Evolutionary conservation across 192 early-diverging fungal genomes (phyloP).

Genomic region (Coemansia sp.): DNA sequence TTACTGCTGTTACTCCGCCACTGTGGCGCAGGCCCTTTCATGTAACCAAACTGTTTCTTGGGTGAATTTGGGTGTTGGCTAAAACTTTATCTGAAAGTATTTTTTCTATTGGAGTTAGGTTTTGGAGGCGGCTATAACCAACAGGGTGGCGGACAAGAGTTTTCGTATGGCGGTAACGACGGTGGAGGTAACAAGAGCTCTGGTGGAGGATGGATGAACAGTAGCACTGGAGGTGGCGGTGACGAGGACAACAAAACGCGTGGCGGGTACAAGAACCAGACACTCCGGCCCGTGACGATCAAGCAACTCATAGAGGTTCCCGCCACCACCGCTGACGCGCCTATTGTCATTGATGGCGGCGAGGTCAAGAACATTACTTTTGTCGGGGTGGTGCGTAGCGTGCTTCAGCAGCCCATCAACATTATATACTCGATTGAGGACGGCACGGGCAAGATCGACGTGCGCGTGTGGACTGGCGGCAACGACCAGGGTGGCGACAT

Average conservation of each 20-base stretch:
- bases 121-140: slow-evolving; percentile 33
- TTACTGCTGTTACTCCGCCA: background rate
- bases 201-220: slow-evolving; percentile 42
- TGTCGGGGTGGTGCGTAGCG: slow-evolving; percentile 68
- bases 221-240: slow-evolving; percentile 23
- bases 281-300: slow-evolving; percentile 81
- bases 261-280: slow-evolving; percentile 60
- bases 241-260: slow-evolving; percentile 48
- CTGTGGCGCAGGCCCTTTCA: background rate
- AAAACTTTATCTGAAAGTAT: background rate
- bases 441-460: slow-evolving; percentile 78
- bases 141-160: slow-evolving; percentile 29
- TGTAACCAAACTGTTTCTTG: background rate
- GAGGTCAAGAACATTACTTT: slow-evolving; percentile 75
- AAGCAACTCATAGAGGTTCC: slow-evolving; percentile 67
- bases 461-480: slow-evolving; percentile 62
- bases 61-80: background rate
- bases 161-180: slow-evolving; percentile 20
- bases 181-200: slow-evolving; percentile 20
- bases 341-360: slow-evolving; percentile 67
- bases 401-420: slow-evolving; percentile 61
- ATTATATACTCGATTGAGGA: slow-evolving; percentile 77
- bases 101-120: slow-evolving; percentile 9
- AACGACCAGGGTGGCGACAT: slow-evolving; percentile 18
- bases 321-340: slow-evolving; percentile 59